Evolutionary conservation across 116 monocot species (phyloP), one percentile per base, ranked within the genome.

Genomic region (Trichopus zeylanicus): DNA sequence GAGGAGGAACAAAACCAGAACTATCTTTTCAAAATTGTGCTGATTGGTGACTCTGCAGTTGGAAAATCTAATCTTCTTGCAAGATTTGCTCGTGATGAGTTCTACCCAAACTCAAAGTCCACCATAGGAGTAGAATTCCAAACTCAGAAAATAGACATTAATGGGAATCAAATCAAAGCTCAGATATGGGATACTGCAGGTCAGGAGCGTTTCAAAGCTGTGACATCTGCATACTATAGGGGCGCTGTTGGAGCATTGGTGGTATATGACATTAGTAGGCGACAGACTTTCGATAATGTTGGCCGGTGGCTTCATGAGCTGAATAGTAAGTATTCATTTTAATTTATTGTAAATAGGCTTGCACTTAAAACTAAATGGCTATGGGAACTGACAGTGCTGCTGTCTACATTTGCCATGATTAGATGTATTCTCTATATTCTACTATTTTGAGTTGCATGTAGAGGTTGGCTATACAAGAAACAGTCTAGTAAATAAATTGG

Each of bases 111-210:
- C 51, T 73, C 73, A 0, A 73, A 73, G 47, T 73, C 73, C 39
- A 73, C 73, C 5, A 67, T 73, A 18, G 73, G 73, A 49, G 73
- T 73, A 1, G 73, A 73, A 26, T 73, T 73, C 29, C 73, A 73
- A 67, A 73, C 73, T 22, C 73, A 67, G 39, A 73, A 62, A 26
- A 61, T 73, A 61, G 25, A 60, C 34, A 73, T 73, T 56, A 67
- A 67, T 33, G 73, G 67, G 32, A 73, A 62, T 20, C 67, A 73
- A 55, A 61, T 73, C 53, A 73, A 73, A 62, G 73, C 73, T 42
- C 73, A 67, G 56, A 67, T 73, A 55, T 73, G 73, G 73, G 73
- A 73, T n/a, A 73, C 73, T 32, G 73, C 73, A 47, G 73, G 73
- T 28, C 73, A 73, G 58, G 73, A 67, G 55, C 65, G 73, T 32